Percentiles rank a stretch among this genome's conserved stretches.
Conservation (phyloP, 768 basidiomycete genomes). For the Hirschioporus abietinus region DNA sequence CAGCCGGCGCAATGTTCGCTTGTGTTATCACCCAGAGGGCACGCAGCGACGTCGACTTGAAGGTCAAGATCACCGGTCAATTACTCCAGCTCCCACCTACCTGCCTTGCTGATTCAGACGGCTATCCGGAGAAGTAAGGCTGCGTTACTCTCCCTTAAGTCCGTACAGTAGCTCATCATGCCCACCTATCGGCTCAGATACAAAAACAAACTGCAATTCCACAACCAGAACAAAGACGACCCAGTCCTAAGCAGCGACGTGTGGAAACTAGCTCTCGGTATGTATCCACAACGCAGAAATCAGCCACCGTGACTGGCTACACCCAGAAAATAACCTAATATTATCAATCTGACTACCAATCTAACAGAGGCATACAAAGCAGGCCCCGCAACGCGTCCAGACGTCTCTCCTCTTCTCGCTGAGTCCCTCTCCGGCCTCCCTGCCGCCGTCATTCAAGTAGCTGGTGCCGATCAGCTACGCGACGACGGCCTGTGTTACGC, state of each 20-base stretch:
- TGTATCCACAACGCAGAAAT: too few species aligned
- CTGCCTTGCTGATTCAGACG: conserved; percentile 14
- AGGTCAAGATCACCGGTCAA: conserved; percentile 19
- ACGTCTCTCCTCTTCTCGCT: conserved; percentile 18
- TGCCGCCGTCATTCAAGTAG: conserved; percentile 20
- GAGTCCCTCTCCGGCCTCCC: conserved; percentile 18
- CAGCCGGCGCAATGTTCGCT: conserved; percentile 20
- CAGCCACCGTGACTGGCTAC: too few species aligned
- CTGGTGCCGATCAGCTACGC: conserved; percentile 21
- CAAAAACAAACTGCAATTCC: conserved; percentile 16
- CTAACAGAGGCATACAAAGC: not conserved
- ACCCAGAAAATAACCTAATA: too few species aligned
- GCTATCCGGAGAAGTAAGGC: conserved; percentile 19
- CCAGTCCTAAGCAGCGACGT: conserved; percentile 11
- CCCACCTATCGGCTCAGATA: conserved; percentile 10
- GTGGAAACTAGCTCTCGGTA: conserved; percentile 9
- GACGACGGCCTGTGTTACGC: conserved; percentile 26
- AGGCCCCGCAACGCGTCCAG: conserved; percentile 5
- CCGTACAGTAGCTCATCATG: not conserved
- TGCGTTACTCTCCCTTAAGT: not conserved
- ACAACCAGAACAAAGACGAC: conserved; percentile 18
- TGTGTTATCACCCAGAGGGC: conserved; percentile 19
- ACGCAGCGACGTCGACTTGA: conserved; percentile 20
- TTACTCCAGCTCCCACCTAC: conserved; percentile 16
- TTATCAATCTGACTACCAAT: too few species aligned